Conservation (phyloP, 2,329 filamentous ascomycete genomes). For the Westerdykella aurantiaca region DNA sequence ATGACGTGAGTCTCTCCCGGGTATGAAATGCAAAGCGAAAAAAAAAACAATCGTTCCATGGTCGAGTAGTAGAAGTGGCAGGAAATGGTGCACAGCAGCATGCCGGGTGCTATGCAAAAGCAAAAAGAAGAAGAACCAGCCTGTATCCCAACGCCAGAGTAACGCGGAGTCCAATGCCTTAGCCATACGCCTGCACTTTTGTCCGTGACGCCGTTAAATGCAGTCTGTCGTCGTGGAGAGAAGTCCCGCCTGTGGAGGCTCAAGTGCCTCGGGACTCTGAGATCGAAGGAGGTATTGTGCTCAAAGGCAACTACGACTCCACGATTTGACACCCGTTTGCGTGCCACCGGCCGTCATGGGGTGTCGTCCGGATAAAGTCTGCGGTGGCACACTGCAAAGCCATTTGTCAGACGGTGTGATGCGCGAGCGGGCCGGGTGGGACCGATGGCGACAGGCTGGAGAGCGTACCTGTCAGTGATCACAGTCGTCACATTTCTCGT, state of each 20-base stretch:
- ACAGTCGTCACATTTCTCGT: slow-evolving; percentile 44
- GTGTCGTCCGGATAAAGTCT: slow-evolving; percentile 29
- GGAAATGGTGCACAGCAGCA: slow-evolving; percentile 18
- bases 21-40: background rate
- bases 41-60: background rate
- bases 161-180: slow-evolving; percentile 28
- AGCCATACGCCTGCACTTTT: slow-evolving; percentile 37
- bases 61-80: background rate
- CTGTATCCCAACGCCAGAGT: slow-evolving; percentile 36
- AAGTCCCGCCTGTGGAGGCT: slow-evolving; percentile 8
- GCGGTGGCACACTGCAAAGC: slow-evolving; percentile 22
- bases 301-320: slow-evolving; percentile 19
- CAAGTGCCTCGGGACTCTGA: slow-evolving; percentile 16
- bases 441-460: slow-evolving; percentile 4
- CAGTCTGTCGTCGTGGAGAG: slow-evolving; percentile 25
- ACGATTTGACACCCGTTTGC: slow-evolving; percentile 17
- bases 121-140: slow-evolving; percentile 12
- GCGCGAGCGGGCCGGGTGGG: slow-evolving; percentile 6
- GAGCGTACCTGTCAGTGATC: slow-evolving; percentile 39
- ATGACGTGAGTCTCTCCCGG: slow-evolving; percentile 6
- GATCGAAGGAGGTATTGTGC: slow-evolving; percentile 17
- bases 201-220: slow-evolving; percentile 40
- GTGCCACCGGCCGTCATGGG: slow-evolving; percentile 29
- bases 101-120: slow-evolving; percentile 29
- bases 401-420: slow-evolving; percentile 27